These are phyloP conservation scores for Cystobasidium slooffiae DNA, from an alignment of 1,284 basidiomycete species.

Conservation along the genomic window DNA sequence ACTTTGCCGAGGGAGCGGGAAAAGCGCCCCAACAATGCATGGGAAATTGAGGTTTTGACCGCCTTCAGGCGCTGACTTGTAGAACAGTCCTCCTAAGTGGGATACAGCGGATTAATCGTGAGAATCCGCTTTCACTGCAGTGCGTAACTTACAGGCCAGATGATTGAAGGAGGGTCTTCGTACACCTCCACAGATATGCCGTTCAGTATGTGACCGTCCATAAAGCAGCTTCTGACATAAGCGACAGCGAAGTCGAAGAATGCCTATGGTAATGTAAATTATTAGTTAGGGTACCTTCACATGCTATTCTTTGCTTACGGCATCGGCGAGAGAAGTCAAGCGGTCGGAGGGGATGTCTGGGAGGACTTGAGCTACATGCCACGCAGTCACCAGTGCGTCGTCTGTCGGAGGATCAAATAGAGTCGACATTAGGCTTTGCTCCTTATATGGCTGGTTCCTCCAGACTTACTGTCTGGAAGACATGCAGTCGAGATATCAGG, in stretches of 20 bases:
- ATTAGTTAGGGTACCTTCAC: neutral
- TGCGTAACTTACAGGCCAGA: conserved; percentile 38
- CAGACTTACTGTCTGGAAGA: conserved; percentile 7
- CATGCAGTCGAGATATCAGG: neutral
- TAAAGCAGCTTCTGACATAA: conserved; percentile 40
- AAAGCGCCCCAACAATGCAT: conserved; percentile 46
- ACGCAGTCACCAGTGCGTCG: conserved; percentile 34
- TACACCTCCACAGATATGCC: conserved; percentile 44
- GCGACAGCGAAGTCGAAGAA: conserved; percentile 39
- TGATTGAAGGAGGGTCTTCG: conserved; percentile 37
- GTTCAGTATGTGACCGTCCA: conserved; percentile 47
- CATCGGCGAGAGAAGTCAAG: conserved; percentile 24
- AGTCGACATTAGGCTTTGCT: neutral
- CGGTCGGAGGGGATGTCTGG: conserved; percentile 40
- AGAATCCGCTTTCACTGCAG: neutral
- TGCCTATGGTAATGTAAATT: neutral
- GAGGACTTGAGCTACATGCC: conserved; percentile 49
- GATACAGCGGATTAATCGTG: neutral
- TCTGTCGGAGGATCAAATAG: neutral
- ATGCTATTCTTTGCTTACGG: conserved; percentile 23
- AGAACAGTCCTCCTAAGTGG: conserved; percentile 22
- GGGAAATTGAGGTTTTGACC: conserved; percentile 23
- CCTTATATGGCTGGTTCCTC: neutral
- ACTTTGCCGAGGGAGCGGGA: conserved; percentile 49
- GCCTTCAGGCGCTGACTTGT: conserved; percentile 42